A percentile compares a stretch with the other conserved stretches of the same genome.
These are phyloP conservation scores for Termitomyces sp. DNA, from an alignment of 768 basidiomycete species.

Conservation along the genomic window DNA sequence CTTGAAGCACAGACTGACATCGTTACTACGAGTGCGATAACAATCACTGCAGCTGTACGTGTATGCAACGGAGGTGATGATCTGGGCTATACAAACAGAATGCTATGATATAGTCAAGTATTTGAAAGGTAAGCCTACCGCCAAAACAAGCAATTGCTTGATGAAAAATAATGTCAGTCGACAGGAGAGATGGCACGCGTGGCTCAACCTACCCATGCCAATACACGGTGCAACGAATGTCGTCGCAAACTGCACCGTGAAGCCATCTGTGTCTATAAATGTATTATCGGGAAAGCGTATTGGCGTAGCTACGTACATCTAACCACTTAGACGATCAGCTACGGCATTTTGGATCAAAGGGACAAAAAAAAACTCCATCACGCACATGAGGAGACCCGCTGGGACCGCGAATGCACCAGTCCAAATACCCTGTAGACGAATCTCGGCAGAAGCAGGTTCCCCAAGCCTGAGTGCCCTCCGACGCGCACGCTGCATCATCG, in stretches of 20 bases:
- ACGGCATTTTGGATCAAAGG: neutral
- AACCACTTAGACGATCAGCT: neutral
- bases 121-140: conserved; percentile 16
- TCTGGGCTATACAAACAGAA: conserved; percentile 22
- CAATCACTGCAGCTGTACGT: conserved; percentile 35
- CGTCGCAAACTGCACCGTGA: conserved; percentile 27
- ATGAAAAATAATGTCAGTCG: neutral
- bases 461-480: conserved; percentile 19
- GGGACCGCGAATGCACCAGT: conserved; percentile 31
- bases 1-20: conserved; percentile 34
- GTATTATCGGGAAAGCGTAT: neutral
- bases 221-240: conserved; percentile 32
- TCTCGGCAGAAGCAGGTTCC: conserved; percentile 22
- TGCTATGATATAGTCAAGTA: neutral
- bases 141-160: conserved; percentile 31
- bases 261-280: conserved; percentile 21
- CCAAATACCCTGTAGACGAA: conserved; percentile 33
- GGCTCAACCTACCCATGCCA: conserved; percentile 27
- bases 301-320: conserved; percentile 7
- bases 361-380: neutral
- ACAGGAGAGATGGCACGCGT: neutral
- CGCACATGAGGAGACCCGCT: conserved; percentile 27
- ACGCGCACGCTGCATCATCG: conserved; percentile 29
- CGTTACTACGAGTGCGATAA: conserved; percentile 29
- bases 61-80: conserved; percentile 27